Evolutionary conservation across 1,139 yeast species (phyloP).

Genomic region (Geotrichum cucujoidarum): DNA sequence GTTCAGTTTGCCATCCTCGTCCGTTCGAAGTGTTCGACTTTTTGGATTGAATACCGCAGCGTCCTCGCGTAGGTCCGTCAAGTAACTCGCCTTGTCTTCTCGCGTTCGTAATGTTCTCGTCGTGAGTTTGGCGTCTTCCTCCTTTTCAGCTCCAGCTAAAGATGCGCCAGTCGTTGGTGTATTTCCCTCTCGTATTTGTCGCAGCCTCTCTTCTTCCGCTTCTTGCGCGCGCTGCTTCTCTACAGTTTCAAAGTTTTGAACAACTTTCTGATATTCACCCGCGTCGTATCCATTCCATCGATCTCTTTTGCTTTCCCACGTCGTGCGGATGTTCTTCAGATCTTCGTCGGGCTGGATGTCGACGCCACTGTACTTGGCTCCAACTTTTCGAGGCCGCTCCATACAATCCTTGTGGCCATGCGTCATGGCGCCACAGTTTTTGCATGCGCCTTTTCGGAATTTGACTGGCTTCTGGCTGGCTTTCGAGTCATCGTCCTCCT

Average conservation of each 20-base stretch:
- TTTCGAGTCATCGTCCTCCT: constrained; percentile 3
- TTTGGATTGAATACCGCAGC: constrained; percentile 49
- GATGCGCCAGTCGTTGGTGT: neutral
- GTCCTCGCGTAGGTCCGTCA: constrained; percentile 39
- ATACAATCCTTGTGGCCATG: constrained; percentile 48
- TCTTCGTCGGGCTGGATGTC: constrained; percentile 32
- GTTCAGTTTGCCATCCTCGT: constrained; percentile 45
- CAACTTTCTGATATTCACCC: constrained; percentile 51
- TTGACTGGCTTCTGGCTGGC: constrained; percentile 29
- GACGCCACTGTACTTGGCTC: constrained; percentile 37
- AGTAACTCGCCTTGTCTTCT: constrained; percentile 51
- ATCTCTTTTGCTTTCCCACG: constrained; percentile 65
- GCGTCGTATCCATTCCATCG: constrained; percentile 72
- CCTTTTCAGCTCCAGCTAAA: neutral
- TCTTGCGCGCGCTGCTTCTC: constrained; percentile 24
- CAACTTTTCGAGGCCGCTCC: constrained; percentile 46
- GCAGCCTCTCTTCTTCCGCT: constrained; percentile 10
- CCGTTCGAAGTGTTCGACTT: constrained; percentile 44
- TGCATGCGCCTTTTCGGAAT: constrained; percentile 44
- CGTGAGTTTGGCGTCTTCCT: constrained; percentile 9
- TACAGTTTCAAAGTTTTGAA: constrained; percentile 43
- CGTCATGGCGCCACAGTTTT: constrained; percentile 49
- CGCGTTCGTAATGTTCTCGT: constrained; percentile 43
- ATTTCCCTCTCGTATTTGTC: constrained; percentile 1
- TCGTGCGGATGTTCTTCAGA: constrained; percentile 35